Evolutionary conservation across 495 filamentous ascomycete species (phyloP).

Genomic region (Talaromyces nanjingensis): DNA sequence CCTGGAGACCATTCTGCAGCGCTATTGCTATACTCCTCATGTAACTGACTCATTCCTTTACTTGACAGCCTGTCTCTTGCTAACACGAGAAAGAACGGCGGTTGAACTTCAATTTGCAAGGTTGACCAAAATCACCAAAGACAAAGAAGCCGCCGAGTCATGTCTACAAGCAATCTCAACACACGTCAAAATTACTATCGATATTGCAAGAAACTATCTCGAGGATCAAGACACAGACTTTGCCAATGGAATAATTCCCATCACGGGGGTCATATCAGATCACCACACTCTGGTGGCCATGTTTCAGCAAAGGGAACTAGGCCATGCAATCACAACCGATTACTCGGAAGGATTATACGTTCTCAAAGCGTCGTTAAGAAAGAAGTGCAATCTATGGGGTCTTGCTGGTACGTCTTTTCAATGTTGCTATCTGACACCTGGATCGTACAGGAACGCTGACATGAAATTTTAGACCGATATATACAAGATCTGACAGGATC

Average conservation of each 20-base stretch:
- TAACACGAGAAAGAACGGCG: not conserved
- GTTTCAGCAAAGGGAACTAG: not conserved
- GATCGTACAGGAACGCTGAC: not conserved
- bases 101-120: not conserved
- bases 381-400: not conserved
- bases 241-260: not conserved
- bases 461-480: not conserved
- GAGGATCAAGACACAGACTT: not conserved
- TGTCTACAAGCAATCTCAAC: not conserved
- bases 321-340: not conserved
- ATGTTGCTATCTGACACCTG: not conserved
- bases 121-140: not conserved
- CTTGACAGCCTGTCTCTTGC: not conserved
- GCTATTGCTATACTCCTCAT: not conserved
- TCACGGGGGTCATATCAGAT: slow-evolving; percentile 1
- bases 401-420: not conserved
- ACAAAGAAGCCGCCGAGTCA: not conserved
- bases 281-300: not conserved
- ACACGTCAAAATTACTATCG: not conserved
- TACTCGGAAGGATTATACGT: not conserved
- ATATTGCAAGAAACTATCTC: slow-evolving; percentile 1
- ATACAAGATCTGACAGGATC: not conserved
- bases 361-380: not conserved
- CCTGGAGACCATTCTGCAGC: slow-evolving; percentile 5
- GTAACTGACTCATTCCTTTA: not conserved